These are phyloP conservation scores for Haplosporangium gracile DNA, from an alignment of 192 early-diverging fungal genomes.

Conservation along the genomic window DNA sequence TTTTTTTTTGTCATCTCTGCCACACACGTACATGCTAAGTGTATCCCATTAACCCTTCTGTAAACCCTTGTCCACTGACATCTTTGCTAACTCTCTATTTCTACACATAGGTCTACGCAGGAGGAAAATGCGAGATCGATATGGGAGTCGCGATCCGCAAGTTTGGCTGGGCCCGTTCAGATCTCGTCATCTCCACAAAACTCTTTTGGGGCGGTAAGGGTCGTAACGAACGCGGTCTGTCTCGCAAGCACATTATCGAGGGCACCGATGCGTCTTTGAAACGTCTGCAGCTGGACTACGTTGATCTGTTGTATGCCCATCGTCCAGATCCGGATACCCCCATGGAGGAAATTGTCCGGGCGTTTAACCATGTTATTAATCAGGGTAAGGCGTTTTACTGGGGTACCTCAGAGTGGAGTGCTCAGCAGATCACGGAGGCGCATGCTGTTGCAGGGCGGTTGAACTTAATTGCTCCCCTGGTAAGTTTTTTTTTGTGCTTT, in stretches of 20 bases:
- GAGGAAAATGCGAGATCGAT: slow-evolving; percentile 79
- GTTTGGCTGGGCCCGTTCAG: slow-evolving; percentile 77
- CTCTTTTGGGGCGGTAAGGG: slow-evolving; percentile 80
- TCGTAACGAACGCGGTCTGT: slow-evolving; percentile 85
- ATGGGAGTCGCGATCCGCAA: slow-evolving; percentile 86
- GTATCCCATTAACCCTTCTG: background rate
- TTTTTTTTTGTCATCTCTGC: no score
- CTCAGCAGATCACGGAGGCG: slow-evolving; percentile 83
- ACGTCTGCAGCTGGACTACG: slow-evolving; percentile 80
- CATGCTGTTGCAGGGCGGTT: slow-evolving; percentile 75
- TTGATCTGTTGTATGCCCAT: slow-evolving; percentile 86
- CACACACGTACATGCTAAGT: no score
- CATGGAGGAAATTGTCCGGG: slow-evolving; percentile 91
- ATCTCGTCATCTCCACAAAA: slow-evolving; percentile 86
- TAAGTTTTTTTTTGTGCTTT: slow-evolving; percentile 17
- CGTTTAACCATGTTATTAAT: slow-evolving; percentile 86
- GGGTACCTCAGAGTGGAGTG: slow-evolving; percentile 88
- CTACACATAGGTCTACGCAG: slow-evolving; percentile 49
- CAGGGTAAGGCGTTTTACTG: slow-evolving; percentile 87
- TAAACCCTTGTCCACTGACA: background rate
- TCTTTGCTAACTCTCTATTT: background rate
- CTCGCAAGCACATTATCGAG: slow-evolving; percentile 89
- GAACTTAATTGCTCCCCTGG: slow-evolving; percentile 76
- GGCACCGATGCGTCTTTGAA: slow-evolving; percentile 79
- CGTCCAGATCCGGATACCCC: slow-evolving; percentile 80